These are phyloP conservation scores for Helminthosporium solani DNA, from an alignment of 2,329 filamentous ascomycete species.

Conservation along the genomic window DNA sequence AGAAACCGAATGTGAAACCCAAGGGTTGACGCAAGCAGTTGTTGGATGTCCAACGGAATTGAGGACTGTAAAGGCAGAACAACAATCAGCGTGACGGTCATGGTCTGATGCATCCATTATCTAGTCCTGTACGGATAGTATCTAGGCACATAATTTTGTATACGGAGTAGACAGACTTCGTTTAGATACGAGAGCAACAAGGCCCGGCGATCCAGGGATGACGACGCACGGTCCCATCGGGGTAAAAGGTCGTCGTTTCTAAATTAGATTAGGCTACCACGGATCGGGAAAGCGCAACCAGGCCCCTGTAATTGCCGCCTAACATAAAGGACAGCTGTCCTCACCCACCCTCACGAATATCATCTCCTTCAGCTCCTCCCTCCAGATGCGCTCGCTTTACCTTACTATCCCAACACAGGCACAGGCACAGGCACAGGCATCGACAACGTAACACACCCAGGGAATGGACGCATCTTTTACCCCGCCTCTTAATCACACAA, in stretches of 20 bases:
- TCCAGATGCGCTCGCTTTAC: slow-evolving; percentile 37
- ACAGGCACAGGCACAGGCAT: too few relatives aligned
- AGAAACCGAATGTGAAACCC: slow-evolving; percentile 12
- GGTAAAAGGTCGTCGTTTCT: slow-evolving; percentile 20
- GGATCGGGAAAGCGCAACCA: slow-evolving; percentile 13
- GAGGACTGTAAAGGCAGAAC: too few relatives aligned
- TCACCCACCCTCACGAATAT: slow-evolving; percentile 29
- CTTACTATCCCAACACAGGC: too few relatives aligned
- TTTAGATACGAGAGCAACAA: too few relatives aligned
- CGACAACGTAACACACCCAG: slow-evolving; percentile 26
- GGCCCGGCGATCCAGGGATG: slow-evolving; percentile 4
- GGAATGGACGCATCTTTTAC: slow-evolving; percentile 30
- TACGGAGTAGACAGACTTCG: too few relatives aligned
- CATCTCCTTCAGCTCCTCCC: slow-evolving; percentile 29
- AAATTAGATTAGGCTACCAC: slow-evolving; percentile 22
- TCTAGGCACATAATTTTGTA: too few relatives aligned
- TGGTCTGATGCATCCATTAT: too few relatives aligned
- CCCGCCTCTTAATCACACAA: slow-evolving; percentile 22
- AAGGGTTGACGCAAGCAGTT: background rate
- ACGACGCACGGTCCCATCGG: slow-evolving; percentile 7
- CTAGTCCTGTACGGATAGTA: too few relatives aligned
- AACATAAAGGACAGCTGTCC: slow-evolving; percentile 40
- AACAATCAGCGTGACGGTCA: too few relatives aligned
- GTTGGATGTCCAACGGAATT: too few relatives aligned
- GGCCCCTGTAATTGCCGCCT: slow-evolving; percentile 25